phyloP scores from a whole-genome alignment of 345 rosid species.

The Linum usitatissimum region DNA sequence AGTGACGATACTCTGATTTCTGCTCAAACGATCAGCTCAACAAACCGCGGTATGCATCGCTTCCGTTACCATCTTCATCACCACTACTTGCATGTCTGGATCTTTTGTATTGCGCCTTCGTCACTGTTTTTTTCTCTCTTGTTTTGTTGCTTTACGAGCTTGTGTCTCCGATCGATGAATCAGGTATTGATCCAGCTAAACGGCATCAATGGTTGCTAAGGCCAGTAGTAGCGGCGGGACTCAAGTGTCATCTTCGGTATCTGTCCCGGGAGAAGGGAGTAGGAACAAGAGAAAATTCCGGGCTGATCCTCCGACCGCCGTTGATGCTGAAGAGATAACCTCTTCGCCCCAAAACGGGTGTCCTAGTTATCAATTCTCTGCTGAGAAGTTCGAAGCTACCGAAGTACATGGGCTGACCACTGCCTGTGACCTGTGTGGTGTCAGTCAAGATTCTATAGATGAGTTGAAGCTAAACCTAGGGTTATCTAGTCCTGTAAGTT shows the following conservation, averaged over 20 bases:
- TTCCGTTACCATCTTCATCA: too few relatives aligned
- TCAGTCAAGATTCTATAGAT: slow-evolving; percentile 29
- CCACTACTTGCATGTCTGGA: too few relatives aligned
- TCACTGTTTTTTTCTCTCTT: too few relatives aligned
- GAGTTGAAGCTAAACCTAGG: slow-evolving; percentile 59
- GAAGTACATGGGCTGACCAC: slow-evolving; percentile 28
- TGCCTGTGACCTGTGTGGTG: slow-evolving; percentile 38
- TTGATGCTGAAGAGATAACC: slow-evolving; percentile 28
- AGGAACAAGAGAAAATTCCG: slow-evolving; percentile 79
- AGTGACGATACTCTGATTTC: too few relatives aligned
- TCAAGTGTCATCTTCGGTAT: slow-evolving; percentile 34
- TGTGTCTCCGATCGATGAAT: too few relatives aligned
- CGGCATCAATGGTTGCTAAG: slow-evolving; percentile 56
- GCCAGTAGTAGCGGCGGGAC: slow-evolving; percentile 28
- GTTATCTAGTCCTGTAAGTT: slow-evolving; percentile 26
- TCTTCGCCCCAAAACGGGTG: slow-evolving; percentile 32
- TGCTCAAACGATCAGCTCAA: too few relatives aligned
- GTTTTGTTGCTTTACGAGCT: too few relatives aligned
- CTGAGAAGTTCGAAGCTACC: slow-evolving; percentile 47
- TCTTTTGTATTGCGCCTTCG: too few relatives aligned
- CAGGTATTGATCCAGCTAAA: slow-evolving; percentile 6
- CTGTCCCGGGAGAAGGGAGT: slow-evolving; percentile 71
- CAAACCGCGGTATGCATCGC: too few relatives aligned
- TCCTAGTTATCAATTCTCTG: slow-evolving; percentile 46
- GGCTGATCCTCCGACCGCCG: slow-evolving; percentile 62